Conservation (phyloP, 345 rosid genomes). For the Populus alba region DNA sequence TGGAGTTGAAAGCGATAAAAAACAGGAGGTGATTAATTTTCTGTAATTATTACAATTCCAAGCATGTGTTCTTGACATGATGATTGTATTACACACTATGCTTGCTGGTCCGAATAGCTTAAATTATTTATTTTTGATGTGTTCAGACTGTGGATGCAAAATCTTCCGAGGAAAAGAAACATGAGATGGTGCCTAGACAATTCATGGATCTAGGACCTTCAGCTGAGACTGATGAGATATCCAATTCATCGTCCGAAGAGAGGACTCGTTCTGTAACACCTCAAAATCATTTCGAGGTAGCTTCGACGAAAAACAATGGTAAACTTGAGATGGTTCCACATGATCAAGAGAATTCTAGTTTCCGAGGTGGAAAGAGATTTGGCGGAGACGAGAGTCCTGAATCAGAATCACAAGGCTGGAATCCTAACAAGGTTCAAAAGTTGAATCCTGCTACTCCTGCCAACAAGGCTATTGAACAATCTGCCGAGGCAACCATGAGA, state of each 20-base stretch:
- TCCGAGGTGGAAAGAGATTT: constrained; percentile 41
- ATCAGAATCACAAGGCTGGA: constrained; percentile 63
- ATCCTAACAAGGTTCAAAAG: constrained; percentile 52
- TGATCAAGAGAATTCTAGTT: constrained; percentile 34
- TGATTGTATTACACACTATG: background rate
- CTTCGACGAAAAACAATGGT: constrained; percentile 20
- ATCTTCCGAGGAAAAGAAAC: constrained; percentile 38
- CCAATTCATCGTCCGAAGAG: constrained; percentile 74
- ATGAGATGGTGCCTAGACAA: constrained; percentile 53
- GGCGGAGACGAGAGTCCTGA: constrained; percentile 69
- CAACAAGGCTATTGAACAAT: constrained; percentile 45
- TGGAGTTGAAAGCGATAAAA: constrained; percentile 24
- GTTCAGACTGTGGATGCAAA: constrained; percentile 44
- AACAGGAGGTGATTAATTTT: constrained; percentile 33
- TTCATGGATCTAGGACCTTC: constrained; percentile 61
- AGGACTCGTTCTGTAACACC: constrained; percentile 62
- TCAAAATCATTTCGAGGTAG: constrained; percentile 23
- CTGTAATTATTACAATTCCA: background rate
- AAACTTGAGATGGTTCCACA: constrained; percentile 30
- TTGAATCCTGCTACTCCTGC: constrained; percentile 18
- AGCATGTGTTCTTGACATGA: background rate
- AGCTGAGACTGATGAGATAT: constrained; percentile 39
- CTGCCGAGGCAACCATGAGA: constrained; percentile 82
- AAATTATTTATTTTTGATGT: background rate
- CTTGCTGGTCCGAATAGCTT: background rate